phyloP scores from a whole-genome alignment of 805 yeast genomes.

The Candida hungchunana region DNA sequence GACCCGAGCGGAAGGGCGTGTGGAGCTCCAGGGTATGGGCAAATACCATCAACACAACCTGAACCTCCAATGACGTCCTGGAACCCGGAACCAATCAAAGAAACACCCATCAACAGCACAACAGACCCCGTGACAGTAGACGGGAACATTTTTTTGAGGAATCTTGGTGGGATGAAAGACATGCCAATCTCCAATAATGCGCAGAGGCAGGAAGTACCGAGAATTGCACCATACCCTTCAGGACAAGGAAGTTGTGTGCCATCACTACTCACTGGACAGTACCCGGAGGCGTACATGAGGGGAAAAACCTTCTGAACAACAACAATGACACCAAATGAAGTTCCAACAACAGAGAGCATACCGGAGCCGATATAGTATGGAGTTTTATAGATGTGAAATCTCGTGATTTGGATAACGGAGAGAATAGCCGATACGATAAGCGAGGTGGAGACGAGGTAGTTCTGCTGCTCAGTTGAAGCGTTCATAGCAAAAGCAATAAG shows the following conservation, averaged over 20 bases:
- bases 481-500: conserved; percentile 63
- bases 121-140: conserved; percentile 94
- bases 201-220: conserved; percentile 78
- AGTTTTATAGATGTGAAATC: conserved; percentile 72
- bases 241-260: conserved; percentile 78
- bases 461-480: conserved; percentile 43
- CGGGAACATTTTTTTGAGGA: conserved; percentile 73
- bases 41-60: conserved; percentile 46
- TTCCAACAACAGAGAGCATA: conserved; percentile 83
- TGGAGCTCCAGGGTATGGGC: conserved; percentile 49
- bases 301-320: conserved; percentile 75
- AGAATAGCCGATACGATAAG: conserved; percentile 68
- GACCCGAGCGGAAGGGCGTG: conserved; percentile 77
- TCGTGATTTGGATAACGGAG: conserved; percentile 71
- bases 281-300: conserved; percentile 70
- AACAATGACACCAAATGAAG: conserved; percentile 83
- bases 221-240: conserved; percentile 82
- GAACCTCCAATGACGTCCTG: conserved; percentile 88
- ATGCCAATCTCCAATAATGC: conserved; percentile 67
- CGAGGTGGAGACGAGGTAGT: conserved; percentile 68
- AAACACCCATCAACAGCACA: conserved; percentile 76
- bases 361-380: conserved; percentile 85
- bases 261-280: conserved; percentile 56
- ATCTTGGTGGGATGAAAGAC: conserved; percentile 73
- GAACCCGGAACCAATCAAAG: conserved; percentile 67